Evolutionary conservation across 306 rosid species (phyloP), one percentile per base, ranked within the genome.

Genomic region (Cucumis cinereus): DNA sequence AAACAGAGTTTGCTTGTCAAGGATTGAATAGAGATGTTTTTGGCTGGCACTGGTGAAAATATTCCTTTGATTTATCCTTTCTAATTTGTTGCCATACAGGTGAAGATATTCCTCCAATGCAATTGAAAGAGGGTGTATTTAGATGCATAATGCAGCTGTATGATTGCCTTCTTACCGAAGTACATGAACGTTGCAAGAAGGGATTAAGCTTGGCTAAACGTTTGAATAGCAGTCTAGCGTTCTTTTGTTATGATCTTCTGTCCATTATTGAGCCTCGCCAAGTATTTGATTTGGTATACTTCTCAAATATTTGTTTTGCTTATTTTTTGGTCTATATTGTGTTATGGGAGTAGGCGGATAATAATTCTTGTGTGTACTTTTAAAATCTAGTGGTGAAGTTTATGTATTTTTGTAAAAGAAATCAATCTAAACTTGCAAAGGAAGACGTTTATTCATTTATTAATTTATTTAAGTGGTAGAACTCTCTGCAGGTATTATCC

Each of bases 101-200:
- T 83, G 99, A 94, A 85, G 99, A 94, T 71, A 89, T 94, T 79
- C 99, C 99, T 0, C 99, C 99, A 36, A 94, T 94, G 99, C 99
- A 94, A 83, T 88, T 94, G 82, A 94, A 94, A 85, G 99, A 94
- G 82, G 95, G 93, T 77, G 96, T 94, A 55, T 94, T 90, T 86
- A 86, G 99, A 89, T 94, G 99, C 82, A 92, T 94, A 81, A 82
- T 92, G 95, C 99, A 94, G 90, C 70, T 94, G 91, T 94, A 91
- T 82, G 99, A 94, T 86, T 94, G 99, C 85, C 93, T 94, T 77
- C 88, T 94, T 59, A 94, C 99, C 17, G 99, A 94, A 89, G 97
- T 94, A 81, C 99, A 94, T 20, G 99, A 94, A 78, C 99, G 99
- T 62, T 94, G 99, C 78, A 94, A 94, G 89, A 94, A 94, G 85